These are phyloP conservation scores for Schizophyllum amplum DNA, from an alignment of 1,284 basidiomycete genomes.

Conservation along the genomic window DNA sequence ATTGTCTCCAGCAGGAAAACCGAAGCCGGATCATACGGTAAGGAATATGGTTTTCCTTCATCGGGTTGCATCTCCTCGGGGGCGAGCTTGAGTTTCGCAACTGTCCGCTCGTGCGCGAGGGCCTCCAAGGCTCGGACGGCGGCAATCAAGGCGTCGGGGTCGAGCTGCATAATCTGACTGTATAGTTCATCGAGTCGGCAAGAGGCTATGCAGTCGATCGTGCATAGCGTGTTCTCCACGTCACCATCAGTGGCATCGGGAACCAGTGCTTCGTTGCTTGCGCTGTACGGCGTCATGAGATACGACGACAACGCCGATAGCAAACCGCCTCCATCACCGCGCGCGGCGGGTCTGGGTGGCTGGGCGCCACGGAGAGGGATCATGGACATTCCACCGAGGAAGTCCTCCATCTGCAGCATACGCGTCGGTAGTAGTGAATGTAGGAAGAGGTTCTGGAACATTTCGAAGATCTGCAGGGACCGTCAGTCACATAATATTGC, in stretches of 20 bases:
- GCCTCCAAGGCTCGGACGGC: conserved; percentile 84
- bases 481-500: not conserved
- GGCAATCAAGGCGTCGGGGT: conserved; percentile 71
- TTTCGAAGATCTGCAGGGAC: conserved; percentile 79
- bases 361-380: conserved; percentile 80
- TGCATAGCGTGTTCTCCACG: conserved; percentile 89
- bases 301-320: conserved; percentile 95
- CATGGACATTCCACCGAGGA: conserved; percentile 81
- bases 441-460: conserved; percentile 94
- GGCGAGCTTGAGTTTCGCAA: conserved; percentile 51
- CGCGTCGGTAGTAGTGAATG: conserved; percentile 83
- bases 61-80: not conserved
- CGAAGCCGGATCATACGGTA: conserved; percentile 92
- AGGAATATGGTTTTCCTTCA: conserved; percentile 26
- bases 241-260: conserved; percentile 85
- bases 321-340: conserved; percentile 78
- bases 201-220: conserved; percentile 91
- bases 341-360: conserved; percentile 54
- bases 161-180: conserved; percentile 81
- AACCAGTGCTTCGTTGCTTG: conserved; percentile 61
- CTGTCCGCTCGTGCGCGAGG: conserved; percentile 80
- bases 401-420: conserved; percentile 97
- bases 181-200: conserved; percentile 95
- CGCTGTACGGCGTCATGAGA: conserved; percentile 88
- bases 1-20: conserved; percentile 93